These are phyloP conservation scores for Debaryomyces sp. DNA, from an alignment of 1,139 yeast genomes.

Conservation along the genomic window DNA sequence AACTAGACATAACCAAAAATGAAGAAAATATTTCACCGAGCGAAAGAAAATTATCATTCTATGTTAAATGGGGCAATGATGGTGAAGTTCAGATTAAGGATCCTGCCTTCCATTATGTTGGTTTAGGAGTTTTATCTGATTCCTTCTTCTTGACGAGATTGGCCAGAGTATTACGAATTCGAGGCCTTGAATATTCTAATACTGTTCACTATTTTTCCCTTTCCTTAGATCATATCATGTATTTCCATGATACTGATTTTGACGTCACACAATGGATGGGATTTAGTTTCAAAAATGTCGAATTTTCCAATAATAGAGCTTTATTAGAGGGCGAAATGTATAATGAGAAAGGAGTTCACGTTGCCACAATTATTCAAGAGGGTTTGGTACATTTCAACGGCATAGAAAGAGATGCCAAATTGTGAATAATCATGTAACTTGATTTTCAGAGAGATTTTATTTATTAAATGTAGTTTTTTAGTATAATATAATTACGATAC, in stretches of 20 bases:
- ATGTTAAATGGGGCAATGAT: conserved; percentile 44
- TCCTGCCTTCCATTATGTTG: conserved; percentile 52
- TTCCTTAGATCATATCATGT: conserved; percentile 68
- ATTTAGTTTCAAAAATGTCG: conserved; percentile 51
- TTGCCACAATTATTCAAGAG: conserved; percentile 70
- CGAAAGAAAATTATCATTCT: conserved; percentile 44
- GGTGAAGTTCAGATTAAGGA: conserved; percentile 20
- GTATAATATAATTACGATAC: neutral
- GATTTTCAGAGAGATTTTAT: neutral
- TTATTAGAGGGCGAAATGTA: conserved; percentile 63
- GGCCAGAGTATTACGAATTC: conserved; percentile 30
- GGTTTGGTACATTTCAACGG: conserved; percentile 47
- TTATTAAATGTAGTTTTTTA: neutral
- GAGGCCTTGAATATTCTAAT: conserved; percentile 23
- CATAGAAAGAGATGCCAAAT: conserved; percentile 17
- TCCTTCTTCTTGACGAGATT: conserved; percentile 54
- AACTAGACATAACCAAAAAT: conserved; percentile 26
- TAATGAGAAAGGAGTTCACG: conserved; percentile 51
- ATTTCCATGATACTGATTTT: conserved; percentile 63
- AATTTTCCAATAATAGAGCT: conserved; percentile 57
- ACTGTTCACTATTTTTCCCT: conserved; percentile 47
- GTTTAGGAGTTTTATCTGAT: conserved; percentile 66
- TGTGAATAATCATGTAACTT: conserved; percentile 8
- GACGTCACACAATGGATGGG: conserved; percentile 58
- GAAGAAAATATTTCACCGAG: conserved; percentile 30